Base-by-base conservation (phyloP, 495 filamentous ascomycete species). In the Choiromyces venosus region DNA sequence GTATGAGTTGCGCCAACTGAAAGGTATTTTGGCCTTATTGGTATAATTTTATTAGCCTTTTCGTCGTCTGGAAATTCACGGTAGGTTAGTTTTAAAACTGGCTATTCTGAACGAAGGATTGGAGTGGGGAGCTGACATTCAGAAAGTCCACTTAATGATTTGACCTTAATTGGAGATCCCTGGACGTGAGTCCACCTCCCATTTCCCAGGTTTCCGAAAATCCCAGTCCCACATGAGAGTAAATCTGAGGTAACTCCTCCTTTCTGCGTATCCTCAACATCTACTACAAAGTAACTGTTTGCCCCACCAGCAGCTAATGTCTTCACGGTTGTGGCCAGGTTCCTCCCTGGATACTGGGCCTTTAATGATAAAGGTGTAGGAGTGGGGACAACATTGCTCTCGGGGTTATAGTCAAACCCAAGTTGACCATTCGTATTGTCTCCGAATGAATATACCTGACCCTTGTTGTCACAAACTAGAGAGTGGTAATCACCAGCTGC, bases 121-220 rank as follows among this genome's bases (percentile, higher is more conserved):
- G 2, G 21, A 52, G 18, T 21, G 64, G 18, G 25, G 16, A 65
- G 12, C 42, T 37, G 67, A 78, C 73, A 99, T 82, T 98, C 95
- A 79, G 86, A 90, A 10, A 98, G 85, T 4, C 89, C 89, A 65
- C 91, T 94, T 21, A 99, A 84, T 2, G 89, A 83, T 77, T 94
- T 96, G 79, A 99, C 88, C 81, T 96, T 97, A 16, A 87, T 88
- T 10, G 92, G 94, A 0, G 84, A 85, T 46, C 88, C 86, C 78
- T 97, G 94, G 2, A 93, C 82, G 82, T 99, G 95, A 37, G 91
- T 93, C 94, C 94, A 98, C 78, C 89, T 91, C 12, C 93, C 93
- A 61, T 88, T 97, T 40, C 93, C 95, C 0, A 99, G 86, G 46
- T 85, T 87, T 36, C 95, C 95, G 78, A 86, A 88, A 67, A 97